These are phyloP conservation scores for Leptodermis oblonga DNA, from an alignment of 257 asterid species.

Conservation along the genomic window DNA sequence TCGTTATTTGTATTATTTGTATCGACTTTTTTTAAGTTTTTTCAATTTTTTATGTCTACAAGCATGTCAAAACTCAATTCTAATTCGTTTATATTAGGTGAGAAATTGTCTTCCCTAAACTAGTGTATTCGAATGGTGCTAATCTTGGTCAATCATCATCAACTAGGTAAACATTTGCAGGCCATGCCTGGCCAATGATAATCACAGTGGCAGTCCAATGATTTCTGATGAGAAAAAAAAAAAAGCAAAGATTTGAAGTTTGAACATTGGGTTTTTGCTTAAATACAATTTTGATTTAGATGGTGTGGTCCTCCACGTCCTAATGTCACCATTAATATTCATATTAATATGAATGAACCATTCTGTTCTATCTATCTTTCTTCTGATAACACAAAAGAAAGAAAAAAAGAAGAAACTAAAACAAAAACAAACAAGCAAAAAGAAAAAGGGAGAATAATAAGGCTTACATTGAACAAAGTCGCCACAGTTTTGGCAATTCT, in stretches of 20 bases:
- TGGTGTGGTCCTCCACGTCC: conserved; percentile 17
- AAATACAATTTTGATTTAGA: not conserved
- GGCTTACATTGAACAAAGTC: conserved; percentile 14
- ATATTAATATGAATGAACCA: too few relatives aligned
- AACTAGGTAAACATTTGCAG: not conserved
- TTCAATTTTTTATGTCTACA: too few relatives aligned
- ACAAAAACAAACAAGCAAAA: conserved; percentile 10
- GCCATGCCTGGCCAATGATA: not conserved
- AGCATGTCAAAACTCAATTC: too few relatives aligned
- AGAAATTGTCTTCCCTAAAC: too few relatives aligned
- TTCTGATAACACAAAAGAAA: not conserved
- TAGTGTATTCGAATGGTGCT: not conserved
- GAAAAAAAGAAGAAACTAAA: not conserved
- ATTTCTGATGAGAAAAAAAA: not conserved
- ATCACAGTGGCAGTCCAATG: not conserved
- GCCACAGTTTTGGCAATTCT: conserved; percentile 21
- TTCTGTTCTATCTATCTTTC: not conserved
- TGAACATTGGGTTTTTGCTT: not conserved
- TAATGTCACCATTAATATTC: too few relatives aligned
- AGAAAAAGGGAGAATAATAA: conserved; percentile 7
- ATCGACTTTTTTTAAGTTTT: too few relatives aligned
- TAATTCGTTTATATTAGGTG: too few relatives aligned
- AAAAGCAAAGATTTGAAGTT: too few relatives aligned
- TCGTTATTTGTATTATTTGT: too few relatives aligned
- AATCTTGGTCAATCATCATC: not conserved